Evolutionary conservation across 2,329 filamentous ascomycete species (phyloP), one percentile per base, ranked within the genome.

Genomic region (Ophiocordyceps australis): DNA sequence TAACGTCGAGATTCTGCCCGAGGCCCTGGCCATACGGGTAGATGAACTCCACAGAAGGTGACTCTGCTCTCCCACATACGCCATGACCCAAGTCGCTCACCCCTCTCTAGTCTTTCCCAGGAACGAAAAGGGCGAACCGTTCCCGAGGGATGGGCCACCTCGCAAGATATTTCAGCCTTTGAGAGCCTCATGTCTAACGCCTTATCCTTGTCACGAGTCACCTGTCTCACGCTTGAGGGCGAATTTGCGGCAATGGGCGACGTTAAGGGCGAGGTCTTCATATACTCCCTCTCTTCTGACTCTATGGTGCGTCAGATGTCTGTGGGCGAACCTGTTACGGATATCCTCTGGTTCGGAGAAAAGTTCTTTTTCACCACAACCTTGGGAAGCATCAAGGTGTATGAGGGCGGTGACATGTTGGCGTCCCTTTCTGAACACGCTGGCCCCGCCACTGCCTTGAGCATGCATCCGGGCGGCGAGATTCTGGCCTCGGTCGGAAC

Each of bases 41-140:
- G 78, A 92, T 33, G 71, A 72, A 47, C 79, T 78, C 41, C 80
- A 93, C 45, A 64, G 77, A 47, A 66, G 66, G 78, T 89, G 67
- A 31, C 76, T 63, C 8, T 12, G 8, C 12, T n/a, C n/a, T n/a
- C n/a, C n/a, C n/a, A n/a, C n/a, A n/a, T n/a, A n/a, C n/a, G n/a
- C n/a, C n/a, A n/a, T n/a, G n/a, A n/a, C n/a, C n/a, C n/a, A n/a
- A n/a, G n/a, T n/a, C n/a, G n/a, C n/a, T n/a, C n/a, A n/a, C n/a
- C n/a, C 11, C 26, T 20, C 17, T n/a, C 30, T 22, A 92, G 81
- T 41, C 64, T 95, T 30, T 89, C 80, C 30, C 81, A 82, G 47
- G 77, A 77, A 24, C 79, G 89, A 43, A 80, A 86, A 55, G 94
- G 91, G 65, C 77, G 89, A 32, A 68, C 81, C 7, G 59, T 91